A percentile compares a stretch with the other conserved stretches of the same genome.
phyloP scores from a whole-genome alignment of 345 rosid genomes.

The Arabis alpina region DNA sequence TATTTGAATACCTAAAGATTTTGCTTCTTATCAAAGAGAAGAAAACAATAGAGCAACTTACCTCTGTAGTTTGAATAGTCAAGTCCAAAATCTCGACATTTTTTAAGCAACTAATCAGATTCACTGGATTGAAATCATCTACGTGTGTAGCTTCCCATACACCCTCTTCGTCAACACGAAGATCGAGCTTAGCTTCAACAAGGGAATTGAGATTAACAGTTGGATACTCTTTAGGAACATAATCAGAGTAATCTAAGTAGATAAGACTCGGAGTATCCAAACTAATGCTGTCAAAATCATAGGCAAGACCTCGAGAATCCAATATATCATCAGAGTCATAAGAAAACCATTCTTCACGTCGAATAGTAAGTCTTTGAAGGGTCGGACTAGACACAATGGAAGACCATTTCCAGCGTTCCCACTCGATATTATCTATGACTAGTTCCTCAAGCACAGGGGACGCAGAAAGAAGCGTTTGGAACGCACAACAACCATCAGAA shows the following conservation, averaged over 20 bases:
- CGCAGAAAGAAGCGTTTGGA: conserved; percentile 5
- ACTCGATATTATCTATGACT: neutral
- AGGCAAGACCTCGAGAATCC: neutral
- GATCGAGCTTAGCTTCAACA: conserved; percentile 19
- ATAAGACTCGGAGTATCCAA: conserved; percentile 5
- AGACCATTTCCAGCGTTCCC: conserved; percentile 19
- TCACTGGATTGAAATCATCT: conserved; percentile 1
- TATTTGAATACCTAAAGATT: too few species aligned
- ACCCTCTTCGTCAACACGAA: neutral
- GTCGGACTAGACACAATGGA: neutral
- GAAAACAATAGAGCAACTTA: neutral
- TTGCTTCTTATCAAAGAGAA: neutral
- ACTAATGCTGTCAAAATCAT: conserved; percentile 10
- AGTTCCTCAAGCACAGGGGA: conserved; percentile 17
- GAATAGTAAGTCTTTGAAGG: conserved; percentile 12
- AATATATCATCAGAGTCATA: neutral
- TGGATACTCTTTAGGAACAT: neutral
- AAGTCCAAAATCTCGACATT: neutral
- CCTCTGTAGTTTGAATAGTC: neutral
- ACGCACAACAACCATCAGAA: neutral
- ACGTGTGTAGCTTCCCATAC: neutral
- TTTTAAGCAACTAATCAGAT: neutral
- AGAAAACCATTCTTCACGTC: neutral
- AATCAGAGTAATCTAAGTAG: neutral
- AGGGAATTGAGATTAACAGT: conserved; percentile 13